Base-by-base conservation (phyloP, 345 rosid species). In the Eucalyptus curtisii region DNA sequence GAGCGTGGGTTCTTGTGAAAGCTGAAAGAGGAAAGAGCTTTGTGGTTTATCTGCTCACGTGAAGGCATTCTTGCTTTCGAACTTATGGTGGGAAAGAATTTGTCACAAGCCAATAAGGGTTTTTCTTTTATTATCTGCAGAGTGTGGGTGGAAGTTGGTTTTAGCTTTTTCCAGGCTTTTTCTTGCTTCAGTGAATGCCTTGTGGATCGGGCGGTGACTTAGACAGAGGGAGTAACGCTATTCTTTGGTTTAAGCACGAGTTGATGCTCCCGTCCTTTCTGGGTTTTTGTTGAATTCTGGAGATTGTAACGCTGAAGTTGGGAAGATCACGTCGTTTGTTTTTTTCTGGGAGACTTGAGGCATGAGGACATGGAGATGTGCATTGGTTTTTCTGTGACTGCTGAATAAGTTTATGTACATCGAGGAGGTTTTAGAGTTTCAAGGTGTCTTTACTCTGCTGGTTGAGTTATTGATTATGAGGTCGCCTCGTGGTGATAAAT, bases 371-470 rank as follows among this genome's bases (percentile, higher is more conserved):
- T 86, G 59, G 53, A 49, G 22, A 49, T 86, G 14, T 49, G 37
- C 53, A 48, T n/a, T 48, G 59, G 87, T 49, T 27, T n/a, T 57
- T 91, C 47, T 89, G 91, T 90, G 90, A 90, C 79, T 90, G 20
- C 85, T 49, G 49, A 87, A 59, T 37, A 40, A 40, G 57, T 89
- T 91, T 55, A 79, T 30, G 66, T 55, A 55, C 71, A 90, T 88
- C 91, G 89, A 91, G 89, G 87, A 64, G 50, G 59, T 85, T 91
- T 89, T 90, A 88, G 90, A 86, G 59, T 86, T 90, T 88, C 93
- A 22, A 92, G 90, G 90, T 22, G 87, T 76, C 89, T 87, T 71
- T 2, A 52, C 91, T 86, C 53, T 86, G 90, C 87, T 90, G 53
- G 89, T 89, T 79, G 88, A 90, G 84, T 76, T 20, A 76, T 87